Conservation (phyloP, 169 alveolate genomes). For the Eimeria mitis region DNA sequence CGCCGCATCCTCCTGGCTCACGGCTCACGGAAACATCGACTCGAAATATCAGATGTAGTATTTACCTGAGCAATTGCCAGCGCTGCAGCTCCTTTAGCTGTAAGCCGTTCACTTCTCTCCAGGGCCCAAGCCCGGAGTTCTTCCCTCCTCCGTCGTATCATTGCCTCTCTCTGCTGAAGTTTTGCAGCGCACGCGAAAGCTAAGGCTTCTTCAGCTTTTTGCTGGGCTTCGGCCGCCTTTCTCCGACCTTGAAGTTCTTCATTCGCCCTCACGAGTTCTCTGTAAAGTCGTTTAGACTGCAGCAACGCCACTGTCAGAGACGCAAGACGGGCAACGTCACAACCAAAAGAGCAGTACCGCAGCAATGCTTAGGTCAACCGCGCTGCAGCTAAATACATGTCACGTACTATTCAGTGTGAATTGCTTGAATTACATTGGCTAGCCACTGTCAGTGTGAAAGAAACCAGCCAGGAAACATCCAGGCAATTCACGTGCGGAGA, state of each 20-base stretch:
- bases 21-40: neutral
- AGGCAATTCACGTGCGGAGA: neutral
- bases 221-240: slow-evolving; percentile 19
- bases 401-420: neutral
- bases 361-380: neutral
- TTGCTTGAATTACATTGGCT: neutral
- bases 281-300: slow-evolving; percentile 29
- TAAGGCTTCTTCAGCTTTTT: slow-evolving; percentile 31
- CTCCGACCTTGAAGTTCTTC: slow-evolving; percentile 32
- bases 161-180: slow-evolving; percentile 39
- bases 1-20: neutral
- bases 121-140: slow-evolving; percentile 48
- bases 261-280: slow-evolving; percentile 38
- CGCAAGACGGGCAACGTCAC: neutral
- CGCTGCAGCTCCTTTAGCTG: slow-evolving; percentile 56
- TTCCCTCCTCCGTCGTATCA: slow-evolving; percentile 35
- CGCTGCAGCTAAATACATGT: neutral
- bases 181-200: slow-evolving; percentile 53
- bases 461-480: neutral
- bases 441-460: neutral
- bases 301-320: slow-evolving; percentile 5
- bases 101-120: slow-evolving; percentile 48
- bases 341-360: neutral
- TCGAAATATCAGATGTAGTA: neutral
- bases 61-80: slow-evolving; percentile 51